Evolutionary conservation across 495 filamentous ascomycete species (phyloP), one percentile per base, ranked within the genome.

Genomic region (Hypoxylon fuscum): DNA sequence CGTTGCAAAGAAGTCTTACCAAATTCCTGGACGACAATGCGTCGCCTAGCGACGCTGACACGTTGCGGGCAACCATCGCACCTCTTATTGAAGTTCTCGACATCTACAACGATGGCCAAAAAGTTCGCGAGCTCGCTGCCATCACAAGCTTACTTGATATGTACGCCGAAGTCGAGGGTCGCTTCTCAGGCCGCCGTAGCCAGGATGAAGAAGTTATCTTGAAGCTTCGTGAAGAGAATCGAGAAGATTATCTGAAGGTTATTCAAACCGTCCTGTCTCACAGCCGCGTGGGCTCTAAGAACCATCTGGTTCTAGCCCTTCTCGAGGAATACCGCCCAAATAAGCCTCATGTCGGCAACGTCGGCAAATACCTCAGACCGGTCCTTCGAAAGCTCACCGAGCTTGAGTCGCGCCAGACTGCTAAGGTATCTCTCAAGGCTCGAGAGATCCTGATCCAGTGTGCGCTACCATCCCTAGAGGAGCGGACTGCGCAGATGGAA

Each of bases 371-470:
- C 75, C 93, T 98, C 78, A 88, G 91, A 60, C 86, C 88, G 2
- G 81, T 91, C 29, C 81, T 98, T 12, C 87, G 88, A 73, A 92
- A 90, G 74, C 80, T 98, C 52, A 91, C 95, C 0, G 95, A 98
- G 63, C 83, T 98, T 8, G 95, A 98, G 76, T 91, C 89, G 23
- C 87, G 95, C 51, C 80, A 90, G 42, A 93, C 92, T 11, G 90
- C 95, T 53, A 98, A 98, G 86, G 93, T 98, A 29, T 90, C 94
- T 0, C 85, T 98, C 67, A 98, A 98, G 81, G 94, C 95, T 29
- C 90, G 95, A 66, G 95, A 98, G 75, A 88, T 98, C 23, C 84
- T 98, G 44, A 98, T 98, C 55, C 95, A 98, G 77, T 97, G 92
- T 64, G 93, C 95, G 27, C 83, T 98, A 70, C 95, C 95, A 0